These are phyloP conservation scores for Fusarium haematococcum DNA, from an alignment of 2,329 filamentous ascomycete genomes.

Conservation along the genomic window DNA sequence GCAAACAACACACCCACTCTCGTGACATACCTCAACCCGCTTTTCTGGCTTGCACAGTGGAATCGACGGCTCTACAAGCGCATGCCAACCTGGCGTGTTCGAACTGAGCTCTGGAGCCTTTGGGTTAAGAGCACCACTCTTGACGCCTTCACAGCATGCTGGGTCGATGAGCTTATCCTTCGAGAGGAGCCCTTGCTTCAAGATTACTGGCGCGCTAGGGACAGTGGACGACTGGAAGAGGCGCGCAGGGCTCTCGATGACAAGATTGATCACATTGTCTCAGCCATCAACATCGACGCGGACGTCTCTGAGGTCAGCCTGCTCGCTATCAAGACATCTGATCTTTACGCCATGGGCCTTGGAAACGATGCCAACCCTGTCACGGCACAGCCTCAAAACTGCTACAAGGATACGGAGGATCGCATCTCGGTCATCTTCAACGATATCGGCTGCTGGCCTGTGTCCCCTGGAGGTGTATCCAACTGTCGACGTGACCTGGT, in stretches of 20 bases:
- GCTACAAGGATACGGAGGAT: constrained; percentile 25
- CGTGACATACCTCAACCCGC: not conserved
- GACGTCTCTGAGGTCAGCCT: constrained; percentile 31
- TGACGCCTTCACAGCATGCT: constrained; percentile 30
- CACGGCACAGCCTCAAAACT: constrained; percentile 28
- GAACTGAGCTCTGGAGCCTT: constrained; percentile 33
- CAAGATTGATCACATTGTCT: constrained; percentile 29
- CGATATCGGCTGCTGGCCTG: constrained; percentile 36
- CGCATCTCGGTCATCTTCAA: constrained; percentile 35
- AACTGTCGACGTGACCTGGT: constrained; percentile 36
- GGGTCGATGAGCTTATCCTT: constrained; percentile 33
- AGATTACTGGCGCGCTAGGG: constrained; percentile 28
- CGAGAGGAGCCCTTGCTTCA: constrained; percentile 27
- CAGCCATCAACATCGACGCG: constrained; percentile 31
- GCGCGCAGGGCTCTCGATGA: constrained; percentile 18
- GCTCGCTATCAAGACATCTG: constrained; percentile 28
- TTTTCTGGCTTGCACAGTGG: constrained; percentile 10
- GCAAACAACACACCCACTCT: constrained; percentile 4
- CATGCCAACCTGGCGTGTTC: constrained; percentile 32
- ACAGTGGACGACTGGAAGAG: constrained; percentile 13
- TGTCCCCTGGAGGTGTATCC: constrained; percentile 33
- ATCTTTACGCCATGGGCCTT: constrained; percentile 37
- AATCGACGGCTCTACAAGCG: constrained; percentile 24
- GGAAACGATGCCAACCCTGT: constrained; percentile 33
- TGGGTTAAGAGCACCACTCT: constrained; percentile 24